These are phyloP conservation scores for Sanguinoderma infundibulare DNA, from an alignment of 1,284 basidiomycete species.

Conservation along the genomic window DNA sequence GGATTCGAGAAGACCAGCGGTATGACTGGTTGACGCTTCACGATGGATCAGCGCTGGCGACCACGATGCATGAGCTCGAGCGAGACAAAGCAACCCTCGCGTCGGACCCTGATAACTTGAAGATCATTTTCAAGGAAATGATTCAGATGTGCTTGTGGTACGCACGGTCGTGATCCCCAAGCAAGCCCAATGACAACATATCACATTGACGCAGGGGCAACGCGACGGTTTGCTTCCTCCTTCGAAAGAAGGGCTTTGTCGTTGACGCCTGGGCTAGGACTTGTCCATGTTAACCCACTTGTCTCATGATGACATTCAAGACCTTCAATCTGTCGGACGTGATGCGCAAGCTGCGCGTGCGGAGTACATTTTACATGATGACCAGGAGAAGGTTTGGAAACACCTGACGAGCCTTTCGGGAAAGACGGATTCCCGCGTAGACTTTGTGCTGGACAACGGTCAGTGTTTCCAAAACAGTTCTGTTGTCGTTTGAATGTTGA, in stretches of 20 bases:
- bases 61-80: conserved; percentile 68
- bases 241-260: background rate
- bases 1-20: background rate
- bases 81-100: conserved; percentile 48
- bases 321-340: conserved; percentile 82
- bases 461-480: conserved; percentile 24
- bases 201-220: conserved; percentile 62
- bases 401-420: conserved; percentile 58
- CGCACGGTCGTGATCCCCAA: conserved; percentile 17
- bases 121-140: conserved; percentile 81
- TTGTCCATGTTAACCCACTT: conserved; percentile 84
- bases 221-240: conserved; percentile 58
- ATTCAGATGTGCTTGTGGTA: conserved; percentile 89
- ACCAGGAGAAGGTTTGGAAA: conserved; percentile 80
- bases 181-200: background rate
- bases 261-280: conserved; percentile 52
- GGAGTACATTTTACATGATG: conserved; percentile 85
- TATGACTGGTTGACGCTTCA: background rate
- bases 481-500: background rate
- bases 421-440: conserved; percentile 63
- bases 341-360: conserved; percentile 77
- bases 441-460: conserved; percentile 95
- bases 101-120: conserved; percentile 56
- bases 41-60: conserved; percentile 59
- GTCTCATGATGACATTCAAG: conserved; percentile 79